Base-by-base conservation (phyloP, 768 basidiomycete species). In the Panaeolus papilionaceus region DNA sequence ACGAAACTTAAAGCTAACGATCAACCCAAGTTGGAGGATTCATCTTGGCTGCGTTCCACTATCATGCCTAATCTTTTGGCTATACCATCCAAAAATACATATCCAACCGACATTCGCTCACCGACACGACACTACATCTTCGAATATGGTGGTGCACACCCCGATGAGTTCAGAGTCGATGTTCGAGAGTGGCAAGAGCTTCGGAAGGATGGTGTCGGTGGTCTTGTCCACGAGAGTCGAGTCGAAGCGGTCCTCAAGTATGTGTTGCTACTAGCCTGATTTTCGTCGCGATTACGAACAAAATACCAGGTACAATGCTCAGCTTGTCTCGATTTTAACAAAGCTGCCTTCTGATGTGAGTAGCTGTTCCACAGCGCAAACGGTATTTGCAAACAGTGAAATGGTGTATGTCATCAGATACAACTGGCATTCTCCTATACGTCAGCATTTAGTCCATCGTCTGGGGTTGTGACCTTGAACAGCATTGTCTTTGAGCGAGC, bases 401-500 rank as follows among this genome's bases (percentile, higher is more conserved):
- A 7, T 62, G n/a, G 49, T 26, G 39, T 47, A 33, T 33, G 33
- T 33, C 33, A 3, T 23, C 68, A 93, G 92, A 92, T 95, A 71
- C 84, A 84, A 62, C 82, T 94, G 62, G 85, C 88, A 38, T 86
- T 94, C 66, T 76, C 93, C 14, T 97, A 95, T 74, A 85, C 90
- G 2, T 87, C 92, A 5, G 88, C 83, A 10, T 97, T 96, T 75
- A 80, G 87, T 3, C 79, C 88, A 6, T 75, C 79, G 9, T 82
- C 81, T 44, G 72, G 87, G 0, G 89, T 94, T 0, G 77, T 93
- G 26, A 83, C 90, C 0, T 78, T 95, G 38, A 83, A 82, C 39
- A 96, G 90, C 68, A 82, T 98, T n/a, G 80, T 86, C 1, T 98
- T 92, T 71, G 97, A 99, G 75, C 85, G 92, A 16, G 89, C 91